Percentiles rank a stretch among this genome's conserved stretches.
phyloP scores from a whole-genome alignment of 2,329 filamentous ascomycete genomes.

The Penicillium sp. region DNA sequence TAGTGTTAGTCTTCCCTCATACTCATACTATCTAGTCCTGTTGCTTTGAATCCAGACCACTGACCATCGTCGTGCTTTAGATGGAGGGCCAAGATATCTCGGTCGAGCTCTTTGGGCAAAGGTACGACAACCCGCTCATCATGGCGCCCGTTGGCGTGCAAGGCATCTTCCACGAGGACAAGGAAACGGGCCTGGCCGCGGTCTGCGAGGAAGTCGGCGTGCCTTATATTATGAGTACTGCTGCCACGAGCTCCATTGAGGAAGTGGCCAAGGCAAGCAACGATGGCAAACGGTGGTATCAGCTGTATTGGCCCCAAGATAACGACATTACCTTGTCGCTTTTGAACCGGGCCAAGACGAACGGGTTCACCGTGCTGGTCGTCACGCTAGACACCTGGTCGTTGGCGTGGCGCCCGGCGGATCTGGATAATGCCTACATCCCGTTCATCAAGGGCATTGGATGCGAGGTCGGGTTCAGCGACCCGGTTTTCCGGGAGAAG shows the following conservation, averaged over 20 bases:
- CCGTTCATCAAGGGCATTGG: constrained; percentile 62
- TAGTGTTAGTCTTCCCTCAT: constrained; percentile 21
- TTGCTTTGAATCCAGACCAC: background rate
- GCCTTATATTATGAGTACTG: constrained; percentile 69
- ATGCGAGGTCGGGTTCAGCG: constrained; percentile 63
- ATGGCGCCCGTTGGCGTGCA: constrained; percentile 72
- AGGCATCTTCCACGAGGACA: constrained; percentile 65
- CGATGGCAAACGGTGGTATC: constrained; percentile 66
- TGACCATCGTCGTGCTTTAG: constrained; percentile 16
- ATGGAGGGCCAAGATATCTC: constrained; percentile 49
- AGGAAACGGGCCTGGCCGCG: constrained; percentile 64
- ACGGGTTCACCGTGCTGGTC: constrained; percentile 66
- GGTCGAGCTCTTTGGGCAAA: constrained; percentile 54
- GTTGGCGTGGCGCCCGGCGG: constrained; percentile 66
- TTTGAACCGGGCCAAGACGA: constrained; percentile 60
- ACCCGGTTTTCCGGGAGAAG: constrained; percentile 64
- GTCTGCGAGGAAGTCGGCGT: constrained; percentile 62
- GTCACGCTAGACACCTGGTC: constrained; percentile 73
- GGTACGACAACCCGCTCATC: constrained; percentile 56
- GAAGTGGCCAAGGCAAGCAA: constrained; percentile 63
- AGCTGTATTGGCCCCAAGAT: constrained; percentile 72
- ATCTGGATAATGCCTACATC: constrained; percentile 60
- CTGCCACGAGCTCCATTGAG: constrained; percentile 64
- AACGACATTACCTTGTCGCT: constrained; percentile 67
- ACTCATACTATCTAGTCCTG: background rate